Evolutionary conservation across 768 basidiomycete genomes (phyloP).

Genomic region (Collybia nuda): DNA sequence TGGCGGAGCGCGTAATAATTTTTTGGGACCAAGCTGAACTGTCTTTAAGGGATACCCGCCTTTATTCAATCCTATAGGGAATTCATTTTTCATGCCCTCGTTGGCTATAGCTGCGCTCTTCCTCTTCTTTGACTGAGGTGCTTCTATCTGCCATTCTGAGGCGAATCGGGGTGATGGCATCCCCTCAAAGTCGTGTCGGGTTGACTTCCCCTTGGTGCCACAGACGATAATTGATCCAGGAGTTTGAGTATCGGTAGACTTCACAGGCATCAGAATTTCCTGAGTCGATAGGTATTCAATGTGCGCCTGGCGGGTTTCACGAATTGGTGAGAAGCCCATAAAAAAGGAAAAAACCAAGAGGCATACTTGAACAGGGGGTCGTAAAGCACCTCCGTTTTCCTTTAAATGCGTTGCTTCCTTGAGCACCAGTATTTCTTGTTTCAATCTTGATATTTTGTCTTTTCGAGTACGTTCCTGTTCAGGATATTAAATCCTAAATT

Average conservation of each 20-base stretch:
- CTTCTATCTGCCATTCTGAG: conserved; percentile 32
- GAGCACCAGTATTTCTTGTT: not conserved
- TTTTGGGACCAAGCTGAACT: conserved; percentile 40
- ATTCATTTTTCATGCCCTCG: conserved; percentile 9
- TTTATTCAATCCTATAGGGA: conserved; percentile 36
- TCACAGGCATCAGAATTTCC: no score
- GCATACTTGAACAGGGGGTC: no score
- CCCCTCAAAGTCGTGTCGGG: conserved; percentile 32
- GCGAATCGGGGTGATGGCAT: conserved; percentile 37
- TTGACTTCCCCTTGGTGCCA: conserved; percentile 3
- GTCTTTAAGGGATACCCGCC: conserved; percentile 32
- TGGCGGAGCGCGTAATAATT: conserved; percentile 7
- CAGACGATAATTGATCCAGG: not conserved
- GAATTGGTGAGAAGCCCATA: no score
- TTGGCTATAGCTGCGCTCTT: conserved; percentile 3
- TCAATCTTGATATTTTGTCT: no score
- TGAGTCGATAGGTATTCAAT: no score
- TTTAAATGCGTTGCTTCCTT: not conserved
- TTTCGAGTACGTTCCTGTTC: no score
- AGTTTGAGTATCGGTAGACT: not conserved
- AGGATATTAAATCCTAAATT: no score
- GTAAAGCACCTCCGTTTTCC: no score
- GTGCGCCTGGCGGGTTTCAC: no score
- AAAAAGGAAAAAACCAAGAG: no score
- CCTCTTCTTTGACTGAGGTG: conserved; percentile 9